These are phyloP conservation scores for Grosmannia clavigera DNA, from an alignment of 2,329 filamentous ascomycete species.

Conservation along the genomic window DNA sequence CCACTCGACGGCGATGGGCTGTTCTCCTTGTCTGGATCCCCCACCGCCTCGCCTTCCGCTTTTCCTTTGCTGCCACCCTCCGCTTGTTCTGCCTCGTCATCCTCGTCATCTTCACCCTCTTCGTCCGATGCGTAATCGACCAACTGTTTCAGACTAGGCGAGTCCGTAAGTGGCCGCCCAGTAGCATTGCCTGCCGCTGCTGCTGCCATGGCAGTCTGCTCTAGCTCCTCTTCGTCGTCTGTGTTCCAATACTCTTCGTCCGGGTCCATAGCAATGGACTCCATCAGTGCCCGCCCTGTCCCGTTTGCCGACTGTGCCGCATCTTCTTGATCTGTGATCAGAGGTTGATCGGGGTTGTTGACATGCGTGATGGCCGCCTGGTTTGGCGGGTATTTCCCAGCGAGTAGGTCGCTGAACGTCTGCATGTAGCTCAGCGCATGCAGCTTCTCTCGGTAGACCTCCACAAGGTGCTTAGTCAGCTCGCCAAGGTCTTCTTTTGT, in stretches of 20 bases:
- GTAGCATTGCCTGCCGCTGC: slow-evolving; percentile 9
- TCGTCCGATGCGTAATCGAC: slow-evolving; percentile 93
- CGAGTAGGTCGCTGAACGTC: slow-evolving; percentile 65
- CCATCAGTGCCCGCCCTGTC: slow-evolving; percentile 1
- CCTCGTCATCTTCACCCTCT: slow-evolving; percentile 35
- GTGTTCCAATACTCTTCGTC: slow-evolving; percentile 90
- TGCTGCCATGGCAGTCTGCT: background rate
- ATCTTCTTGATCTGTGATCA: background rate
- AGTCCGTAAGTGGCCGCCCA: slow-evolving; percentile 45
- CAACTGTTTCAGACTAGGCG: slow-evolving; percentile 54
- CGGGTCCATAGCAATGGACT: slow-evolving; percentile 47
- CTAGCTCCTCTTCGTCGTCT: slow-evolving; percentile 64
- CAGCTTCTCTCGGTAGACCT: slow-evolving; percentile 69
- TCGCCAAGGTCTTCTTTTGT: slow-evolving; percentile 71
- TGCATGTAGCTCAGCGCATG: slow-evolving; percentile 68
- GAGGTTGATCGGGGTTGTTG: background rate
- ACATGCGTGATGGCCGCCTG: background rate
- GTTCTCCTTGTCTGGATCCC: background rate
- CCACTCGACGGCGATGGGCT: background rate
- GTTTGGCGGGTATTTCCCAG: slow-evolving; percentile 6
- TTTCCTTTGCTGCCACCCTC: background rate
- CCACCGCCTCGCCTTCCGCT: slow-evolving; percentile 28
- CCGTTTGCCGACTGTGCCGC: slow-evolving; percentile 2
- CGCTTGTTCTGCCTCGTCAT: background rate
- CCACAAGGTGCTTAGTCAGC: slow-evolving; percentile 71